Conservation (phyloP, 129 eudicot genomes). For the Lonicera japonica region DNA sequence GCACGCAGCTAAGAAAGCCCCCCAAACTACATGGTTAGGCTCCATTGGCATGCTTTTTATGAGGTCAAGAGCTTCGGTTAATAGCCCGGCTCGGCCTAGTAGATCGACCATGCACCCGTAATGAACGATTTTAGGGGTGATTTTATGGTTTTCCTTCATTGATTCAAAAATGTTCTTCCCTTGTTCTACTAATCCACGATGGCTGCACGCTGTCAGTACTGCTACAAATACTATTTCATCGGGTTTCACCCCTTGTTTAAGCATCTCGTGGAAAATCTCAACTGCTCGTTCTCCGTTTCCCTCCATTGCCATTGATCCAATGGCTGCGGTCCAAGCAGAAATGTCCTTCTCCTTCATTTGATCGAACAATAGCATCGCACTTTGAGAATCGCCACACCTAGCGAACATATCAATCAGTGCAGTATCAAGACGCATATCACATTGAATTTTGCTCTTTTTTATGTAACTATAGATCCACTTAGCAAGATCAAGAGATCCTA, state of each 20-base stretch:
- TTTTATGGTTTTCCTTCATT: conserved; percentile 32
- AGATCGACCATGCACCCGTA: conserved; percentile 53
- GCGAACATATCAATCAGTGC: conserved; percentile 40
- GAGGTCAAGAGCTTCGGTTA: conserved; percentile 38
- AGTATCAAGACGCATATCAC: conserved; percentile 22
- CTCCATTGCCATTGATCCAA: conserved; percentile 48
- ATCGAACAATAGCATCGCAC: conserved; percentile 34
- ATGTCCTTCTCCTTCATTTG: conserved; percentile 34
- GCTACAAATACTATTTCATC: conserved; percentile 44
- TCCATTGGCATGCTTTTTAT: conserved; percentile 47
- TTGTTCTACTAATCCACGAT: conserved; percentile 47
- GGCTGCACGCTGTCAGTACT: conserved; percentile 54
- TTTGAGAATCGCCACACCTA: conserved; percentile 38
- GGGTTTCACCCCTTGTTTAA: conserved; percentile 32
- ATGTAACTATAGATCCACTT: conserved; percentile 32
- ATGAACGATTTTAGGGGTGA: conserved; percentile 38
- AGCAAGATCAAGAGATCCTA: conserved; percentile 29
- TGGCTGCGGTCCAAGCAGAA: conserved; percentile 50
- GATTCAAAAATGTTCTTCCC: conserved; percentile 35
- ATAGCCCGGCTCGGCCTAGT: conserved; percentile 54
- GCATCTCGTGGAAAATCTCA: conserved; percentile 40
- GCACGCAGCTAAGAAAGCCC: conserved; percentile 54
- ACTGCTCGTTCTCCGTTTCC: conserved; percentile 47
- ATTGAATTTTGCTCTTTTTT: conserved; percentile 5
- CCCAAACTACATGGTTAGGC: conserved; percentile 47